Evolutionary conservation across 768 basidiomycete genomes (phyloP).

Genomic region (Serendipita indica): DNA sequence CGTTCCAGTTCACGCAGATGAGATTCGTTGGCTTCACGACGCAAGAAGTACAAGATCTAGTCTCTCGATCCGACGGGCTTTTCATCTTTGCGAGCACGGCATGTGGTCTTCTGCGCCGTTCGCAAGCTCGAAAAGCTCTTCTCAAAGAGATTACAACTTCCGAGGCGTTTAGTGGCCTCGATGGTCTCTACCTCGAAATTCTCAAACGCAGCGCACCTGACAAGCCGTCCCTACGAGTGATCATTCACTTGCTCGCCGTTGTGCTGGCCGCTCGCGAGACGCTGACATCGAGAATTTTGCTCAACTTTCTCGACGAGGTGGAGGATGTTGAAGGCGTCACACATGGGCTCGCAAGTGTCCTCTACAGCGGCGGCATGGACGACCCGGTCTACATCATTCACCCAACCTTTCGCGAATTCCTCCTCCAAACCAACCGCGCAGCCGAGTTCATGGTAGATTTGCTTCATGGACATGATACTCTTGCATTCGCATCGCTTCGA

Average conservation of each 20-base stretch:
- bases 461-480: no score
- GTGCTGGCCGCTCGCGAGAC: background rate
- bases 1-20: background rate
- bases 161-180: background rate
- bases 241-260: background rate
- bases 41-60: background rate
- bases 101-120: background rate
- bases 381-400: background rate
- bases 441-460: no score
- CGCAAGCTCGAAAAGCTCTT: background rate
- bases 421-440: background rate
- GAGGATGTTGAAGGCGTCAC: background rate
- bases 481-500: background rate
- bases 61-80: background rate
- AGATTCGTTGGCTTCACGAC: background rate
- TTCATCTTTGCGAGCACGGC: background rate
- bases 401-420: slow-evolving; percentile 4
- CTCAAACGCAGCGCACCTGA: background rate
- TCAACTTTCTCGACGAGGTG: background rate
- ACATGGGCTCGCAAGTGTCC: background rate
- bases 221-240: background rate
- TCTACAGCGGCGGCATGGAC: background rate
- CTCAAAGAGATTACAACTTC: background rate
- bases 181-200: background rate
- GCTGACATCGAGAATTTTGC: background rate